Evolutionary conservation across 441 rosid species (phyloP), one percentile per base, ranked within the genome.

Genomic region (Arabidopsis hybrid): DNA sequence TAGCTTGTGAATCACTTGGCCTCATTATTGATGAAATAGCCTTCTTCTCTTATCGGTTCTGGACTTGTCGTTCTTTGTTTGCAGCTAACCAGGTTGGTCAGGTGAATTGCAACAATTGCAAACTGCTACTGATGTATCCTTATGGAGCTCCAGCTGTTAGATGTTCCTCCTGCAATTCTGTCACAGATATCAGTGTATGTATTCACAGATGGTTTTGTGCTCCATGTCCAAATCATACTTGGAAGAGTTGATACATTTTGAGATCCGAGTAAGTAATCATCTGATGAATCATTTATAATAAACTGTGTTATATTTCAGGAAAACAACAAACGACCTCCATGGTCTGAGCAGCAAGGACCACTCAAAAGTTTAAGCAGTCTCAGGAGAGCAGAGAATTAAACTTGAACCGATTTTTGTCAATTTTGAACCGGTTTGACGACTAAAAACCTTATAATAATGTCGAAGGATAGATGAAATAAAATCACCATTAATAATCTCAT

Each of bases 61-160:
- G n/a, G 12, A 42, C 1, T 60, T 0, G 2, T 52, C 26, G 2
- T 61, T 29, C 10, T 42, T 55, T 75, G 70, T 69, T 72, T 71
- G 72, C 89, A 94, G 97, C 93, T 74, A 83, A 76, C 61, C 85
- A 88, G 78, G 87, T 92, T 79, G 97, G 97, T 68, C 84, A 84
- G 78, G 93, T 92, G 17, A 84, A 73, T 32, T 91, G 95, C 43
- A 80, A 72, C 36, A 76, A 76, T 55, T 94, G 97, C 80, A 60
- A 78, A 12, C 26, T 81, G 52, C 83, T 92, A 59, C 77, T 94
- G 69, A 89, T 94, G 91, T 94, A 92, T 67, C 93, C 92, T 0
- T 86, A 81, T 72, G 92, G 93, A 35, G 91, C 93, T 82, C 79
- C 93, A 40, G 80, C 88, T n/a, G 97, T 92, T 63, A 82, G 85